Evolutionary conservation across 1,284 basidiomycete species (phyloP), one percentile per base, ranked within the genome.

Genomic region (Kwoniella shivajii): DNA sequence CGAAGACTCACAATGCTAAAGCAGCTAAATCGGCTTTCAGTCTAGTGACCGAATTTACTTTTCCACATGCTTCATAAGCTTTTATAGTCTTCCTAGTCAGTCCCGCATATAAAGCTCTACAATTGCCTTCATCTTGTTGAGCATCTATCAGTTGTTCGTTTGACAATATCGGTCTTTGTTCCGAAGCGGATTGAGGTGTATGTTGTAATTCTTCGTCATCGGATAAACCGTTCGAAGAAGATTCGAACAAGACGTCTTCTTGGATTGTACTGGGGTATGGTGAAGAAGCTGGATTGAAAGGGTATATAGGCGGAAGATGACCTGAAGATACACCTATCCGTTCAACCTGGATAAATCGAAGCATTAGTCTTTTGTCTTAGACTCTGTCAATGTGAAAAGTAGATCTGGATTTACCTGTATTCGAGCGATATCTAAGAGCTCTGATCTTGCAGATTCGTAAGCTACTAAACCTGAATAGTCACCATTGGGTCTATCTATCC

Each of bases 11-110:
- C 90, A 88, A 75, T 65, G 96, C 90, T 20, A 98, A 83, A 7
- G 88, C 88, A 0, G 92, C 93, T 3, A 97, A 80, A 66, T 84
- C 86, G 1, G 87, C 88, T 67, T 92, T 90, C 43, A 96, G 78
- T 67, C 88, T 88, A 39, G 94, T 78, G 1, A 90, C 89, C 66
- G 89, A 91, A 68, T 94, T 89, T 46, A 86, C 83, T 47, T 92
- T 84, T 4, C 87, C 87, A 14, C 88, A 86, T 57, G 85, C 86
- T 41, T 86, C 86, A 68, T 92, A 96, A 56, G 88, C 83, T 42
- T 89, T 86, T 45, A 95, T 88, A 7, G 90, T 87, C 45, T 87
- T 86, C 67, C 90, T 89, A 2, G 90, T 91, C 31, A 88, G 75
- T 14, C 78, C 78, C 14, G 86, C 79, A 71, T 93, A 95, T 10